Evolutionary conservation across 148 eudicot species (phyloP).

Genomic region (Fagopyrum homotropicum): DNA sequence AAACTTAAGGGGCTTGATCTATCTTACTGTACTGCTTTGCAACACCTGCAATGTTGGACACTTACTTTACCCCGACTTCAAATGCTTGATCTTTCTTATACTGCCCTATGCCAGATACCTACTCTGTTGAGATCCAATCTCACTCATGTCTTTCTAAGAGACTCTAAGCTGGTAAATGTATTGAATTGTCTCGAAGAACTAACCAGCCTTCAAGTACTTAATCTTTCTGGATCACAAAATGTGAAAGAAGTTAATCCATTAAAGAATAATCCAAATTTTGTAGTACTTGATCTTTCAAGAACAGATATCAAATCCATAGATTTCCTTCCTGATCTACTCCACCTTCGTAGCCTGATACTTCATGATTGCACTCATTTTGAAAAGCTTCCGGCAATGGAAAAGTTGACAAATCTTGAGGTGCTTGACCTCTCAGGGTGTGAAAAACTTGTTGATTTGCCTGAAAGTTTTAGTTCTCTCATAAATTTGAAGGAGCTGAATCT

Average conservation of each 20-base stretch:
- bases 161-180: slow-evolving; percentile 11
- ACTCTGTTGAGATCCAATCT: slow-evolving; percentile 12
- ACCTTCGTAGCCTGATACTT: slow-evolving; percentile 19
- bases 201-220: slow-evolving; percentile 22
- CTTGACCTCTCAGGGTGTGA: slow-evolving; percentile 26
- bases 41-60: neutral
- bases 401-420: slow-evolving; percentile 17
- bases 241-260: slow-evolving; percentile 20
- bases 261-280: neutral
- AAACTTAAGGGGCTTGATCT: neutral
- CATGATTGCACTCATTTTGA: neutral
- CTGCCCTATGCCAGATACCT: slow-evolving; percentile 20
- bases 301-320: slow-evolving; percentile 13
- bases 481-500: neutral
- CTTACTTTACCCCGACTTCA: slow-evolving; percentile 11
- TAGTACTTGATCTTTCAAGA: slow-evolving; percentile 22
- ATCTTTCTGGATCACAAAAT: slow-evolving; percentile 20
- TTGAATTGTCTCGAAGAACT: slow-evolving; percentile 8
- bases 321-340: slow-evolving; percentile 17
- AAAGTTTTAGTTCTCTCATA: neutral
- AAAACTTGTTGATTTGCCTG: neutral
- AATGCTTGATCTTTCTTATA: slow-evolving; percentile 25
- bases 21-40: slow-evolving; percentile 12
- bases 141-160: slow-evolving; percentile 23
- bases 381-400: slow-evolving; percentile 9